Percentiles rank a stretch among this genome's conserved stretches.
Evolutionary conservation across 768 basidiomycete species (phyloP).

Genomic region (Tylopilus vinaceipallidus): DNA sequence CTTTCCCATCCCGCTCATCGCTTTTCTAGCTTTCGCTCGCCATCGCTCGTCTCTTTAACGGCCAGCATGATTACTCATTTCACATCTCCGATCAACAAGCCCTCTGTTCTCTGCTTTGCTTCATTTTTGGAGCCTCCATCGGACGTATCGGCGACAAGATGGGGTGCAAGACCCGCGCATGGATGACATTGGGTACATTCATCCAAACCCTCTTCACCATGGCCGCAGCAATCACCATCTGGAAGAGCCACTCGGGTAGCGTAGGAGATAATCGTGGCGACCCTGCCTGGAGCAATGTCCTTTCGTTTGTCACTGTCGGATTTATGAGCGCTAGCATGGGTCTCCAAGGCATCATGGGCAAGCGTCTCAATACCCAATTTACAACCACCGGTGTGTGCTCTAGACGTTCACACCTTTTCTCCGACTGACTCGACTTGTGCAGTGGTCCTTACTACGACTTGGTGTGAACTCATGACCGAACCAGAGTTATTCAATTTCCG

Average conservation of each 20-base stretch:
- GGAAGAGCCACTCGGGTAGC: constrained; percentile 61
- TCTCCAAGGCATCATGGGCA: constrained; percentile 83
- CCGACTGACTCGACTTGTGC: constrained; percentile 2
- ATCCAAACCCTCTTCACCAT: constrained; percentile 76
- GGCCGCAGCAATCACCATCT: constrained; percentile 66
- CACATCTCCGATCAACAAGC: constrained; percentile 84
- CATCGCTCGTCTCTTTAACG: constrained; percentile 74
- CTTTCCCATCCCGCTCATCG: not conserved
- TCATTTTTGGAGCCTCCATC: constrained; percentile 72
- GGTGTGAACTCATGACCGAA: constrained; percentile 86
- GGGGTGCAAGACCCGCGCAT: constrained; percentile 67
- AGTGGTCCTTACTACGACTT: constrained; percentile 85
- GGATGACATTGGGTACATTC: constrained; percentile 71
- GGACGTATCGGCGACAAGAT: constrained; percentile 85
- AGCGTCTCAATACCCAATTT: constrained; percentile 76
- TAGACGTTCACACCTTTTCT: not conserved
- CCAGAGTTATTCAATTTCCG: constrained; percentile 65
- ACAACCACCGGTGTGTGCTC: constrained; percentile 63
- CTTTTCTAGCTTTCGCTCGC: constrained; percentile 66
- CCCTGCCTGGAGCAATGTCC: constrained; percentile 67
- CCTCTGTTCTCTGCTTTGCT: constrained; percentile 72
- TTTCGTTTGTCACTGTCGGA: constrained; percentile 68
- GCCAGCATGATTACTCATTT: constrained; percentile 54
- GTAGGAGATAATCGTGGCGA: constrained; percentile 52
- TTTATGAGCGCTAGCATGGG: constrained; percentile 79